Evolutionary conservation across 2,329 filamentous ascomycete genomes (phyloP), one percentile per base, ranked within the genome.

Genomic region (Trichophyton equinum): DNA sequence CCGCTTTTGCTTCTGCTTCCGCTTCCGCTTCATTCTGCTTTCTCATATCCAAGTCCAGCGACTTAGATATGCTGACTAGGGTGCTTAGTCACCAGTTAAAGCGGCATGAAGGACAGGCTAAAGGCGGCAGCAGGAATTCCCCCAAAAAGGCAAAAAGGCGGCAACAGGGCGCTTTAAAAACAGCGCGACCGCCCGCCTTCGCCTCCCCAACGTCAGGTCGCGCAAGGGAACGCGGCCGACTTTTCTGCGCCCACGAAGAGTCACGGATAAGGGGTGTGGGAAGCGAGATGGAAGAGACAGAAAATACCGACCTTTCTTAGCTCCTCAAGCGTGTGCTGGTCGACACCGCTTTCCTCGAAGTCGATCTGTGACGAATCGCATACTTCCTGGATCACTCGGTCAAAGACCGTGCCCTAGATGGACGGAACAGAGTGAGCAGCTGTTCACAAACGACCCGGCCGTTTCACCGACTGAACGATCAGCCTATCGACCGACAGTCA

Each of bases 291-390:
- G 11, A 9, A 13, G 20, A 20, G 44, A 47, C n/a, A 47, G 20
- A 25, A 20, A 13, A n/a, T 8, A 60, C 88, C 82, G 80, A 97
- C 92, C 84, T 86, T 82, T 75, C 86, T 86, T 80, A 99, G 79
- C 74, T 96, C 89, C 67, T 92, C 85, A 69, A 99, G 78, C 58
- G 92, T 92, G 68, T 83, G 80, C 73, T 92, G 87, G 69, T 95
- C 90, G 66, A 97, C 87, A 69, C 94, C 94, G 68, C 87, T 90
- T 77, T 99, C 94, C 75, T 99, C 94, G 73, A 99, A 97, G 76
- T 97, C 94, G 71, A 92, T 88, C 71, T 89, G 84, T 70, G 92
- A 96, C 67, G 86, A 86, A 68, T 92, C 87, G 75, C 96, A 89
- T 71, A 99, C 91, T 78, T 88, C 87, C 68, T 92, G 87, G 75